These are phyloP conservation scores for Leucosporidium yakuticum DNA, from an alignment of 768 basidiomycete species.

Conservation along the genomic window DNA sequence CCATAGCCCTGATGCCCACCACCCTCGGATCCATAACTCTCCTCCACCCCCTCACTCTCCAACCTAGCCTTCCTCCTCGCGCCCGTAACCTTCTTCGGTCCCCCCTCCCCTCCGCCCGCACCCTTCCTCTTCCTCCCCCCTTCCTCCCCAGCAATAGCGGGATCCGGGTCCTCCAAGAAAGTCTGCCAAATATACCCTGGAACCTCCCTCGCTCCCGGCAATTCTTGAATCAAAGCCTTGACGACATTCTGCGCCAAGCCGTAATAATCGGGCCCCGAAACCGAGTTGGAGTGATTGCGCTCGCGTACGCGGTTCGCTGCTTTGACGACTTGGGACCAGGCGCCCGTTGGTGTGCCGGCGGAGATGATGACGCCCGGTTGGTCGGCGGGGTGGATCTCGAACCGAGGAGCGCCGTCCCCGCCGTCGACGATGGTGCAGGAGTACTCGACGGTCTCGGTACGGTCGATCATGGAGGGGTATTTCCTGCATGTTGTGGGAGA, in stretches of 20 bases:
- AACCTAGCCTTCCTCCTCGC: background rate
- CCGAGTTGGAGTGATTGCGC: slow-evolving; percentile 75
- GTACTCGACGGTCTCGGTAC: slow-evolving; percentile 62
- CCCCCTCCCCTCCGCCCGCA: background rate
- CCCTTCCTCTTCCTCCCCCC: slow-evolving; percentile 1
- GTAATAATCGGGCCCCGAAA: slow-evolving; percentile 83
- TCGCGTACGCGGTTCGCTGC: slow-evolving; percentile 74
- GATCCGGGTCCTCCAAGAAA: slow-evolving; percentile 60
- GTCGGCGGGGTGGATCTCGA: slow-evolving; percentile 72
- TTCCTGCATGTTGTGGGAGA: slow-evolving; percentile 49
- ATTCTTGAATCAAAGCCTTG: slow-evolving; percentile 82
- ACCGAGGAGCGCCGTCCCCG: slow-evolving; percentile 72
- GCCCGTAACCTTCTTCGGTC: slow-evolving; percentile 4
- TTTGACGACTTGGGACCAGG: slow-evolving; percentile 77
- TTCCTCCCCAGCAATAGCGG: background rate
- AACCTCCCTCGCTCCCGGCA: slow-evolving; percentile 63
- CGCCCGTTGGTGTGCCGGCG: slow-evolving; percentile 80
- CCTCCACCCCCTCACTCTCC: background rate
- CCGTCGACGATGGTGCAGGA: slow-evolving; percentile 78
- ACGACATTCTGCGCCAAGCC: slow-evolving; percentile 81
- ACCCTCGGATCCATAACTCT: background rate
- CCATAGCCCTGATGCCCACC: background rate
- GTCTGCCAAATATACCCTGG: slow-evolving; percentile 81
- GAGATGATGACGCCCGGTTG: slow-evolving; percentile 64
- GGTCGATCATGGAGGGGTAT: slow-evolving; percentile 70